These are phyloP conservation scores for Macrolepiota albuminosa DNA, from an alignment of 768 basidiomycete genomes.

Conservation along the genomic window DNA sequence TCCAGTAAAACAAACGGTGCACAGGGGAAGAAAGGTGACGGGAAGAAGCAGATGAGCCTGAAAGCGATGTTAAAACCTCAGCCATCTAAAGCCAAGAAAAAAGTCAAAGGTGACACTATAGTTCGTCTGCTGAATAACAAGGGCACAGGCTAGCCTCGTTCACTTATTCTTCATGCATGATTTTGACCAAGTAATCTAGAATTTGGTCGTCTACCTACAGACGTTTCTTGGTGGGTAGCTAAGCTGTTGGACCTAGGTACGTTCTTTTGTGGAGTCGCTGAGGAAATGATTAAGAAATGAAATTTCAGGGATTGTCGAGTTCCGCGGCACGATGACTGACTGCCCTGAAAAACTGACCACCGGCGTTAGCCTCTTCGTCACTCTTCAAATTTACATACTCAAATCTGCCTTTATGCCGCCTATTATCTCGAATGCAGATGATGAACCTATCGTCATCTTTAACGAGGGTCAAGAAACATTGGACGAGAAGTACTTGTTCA, in stretches of 20 bases:
- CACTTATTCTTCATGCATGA: no score
- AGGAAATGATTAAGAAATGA: neutral
- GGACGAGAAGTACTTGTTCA: slow-evolving; percentile 52
- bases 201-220: slow-evolving; percentile 72
- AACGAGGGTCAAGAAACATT: slow-evolving; percentile 77
- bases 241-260: slow-evolving; percentile 68
- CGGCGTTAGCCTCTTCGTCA: slow-evolving; percentile 74
- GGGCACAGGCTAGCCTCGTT: slow-evolving; percentile 53
- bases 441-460: slow-evolving; percentile 39
- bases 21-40: slow-evolving; percentile 28
- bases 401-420: slow-evolving; percentile 61
- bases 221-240: slow-evolving; percentile 68
- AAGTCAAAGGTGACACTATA: slow-evolving; percentile 57
- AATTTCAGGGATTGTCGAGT: slow-evolving; percentile 54
- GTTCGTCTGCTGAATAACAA: slow-evolving; percentile 60
- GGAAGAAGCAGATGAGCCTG: slow-evolving; percentile 64
- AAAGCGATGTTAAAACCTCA: slow-evolving; percentile 62
- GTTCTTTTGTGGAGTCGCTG: slow-evolving; percentile 6
- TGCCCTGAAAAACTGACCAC: slow-evolving; percentile 68
- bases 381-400: slow-evolving; percentile 67
- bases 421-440: slow-evolving; percentile 28
- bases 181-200: slow-evolving; percentile 28
- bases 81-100: slow-evolving; percentile 49
- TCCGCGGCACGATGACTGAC: slow-evolving; percentile 71
- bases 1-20: slow-evolving; percentile 25